Evolutionary conservation across 139 green algal genomes (phyloP), one percentile per base, ranked within the genome.

Genomic region (Chlamydomonas schloesseri): DNA sequence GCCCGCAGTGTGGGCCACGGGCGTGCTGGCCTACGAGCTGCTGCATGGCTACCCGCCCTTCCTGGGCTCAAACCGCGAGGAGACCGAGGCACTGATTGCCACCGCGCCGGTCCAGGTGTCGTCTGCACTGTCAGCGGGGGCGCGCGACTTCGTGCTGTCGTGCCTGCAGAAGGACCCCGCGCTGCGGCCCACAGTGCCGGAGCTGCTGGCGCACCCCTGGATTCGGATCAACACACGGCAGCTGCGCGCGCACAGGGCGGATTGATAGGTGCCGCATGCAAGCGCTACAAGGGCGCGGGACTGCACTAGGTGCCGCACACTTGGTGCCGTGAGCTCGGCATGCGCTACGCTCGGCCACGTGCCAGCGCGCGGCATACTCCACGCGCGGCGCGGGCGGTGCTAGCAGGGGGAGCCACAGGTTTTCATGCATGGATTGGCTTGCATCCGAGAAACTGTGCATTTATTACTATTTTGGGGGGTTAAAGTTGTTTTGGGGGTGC

Each of bases 11-110:
- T 93, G 90, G 90, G 90, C 88, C 26, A 84, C 83, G 0, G 90
- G 90, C 31, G 73, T 93, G 58, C 69, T 93, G 31, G 69, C 88
- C 5, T 93, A 87, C 46, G 90, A 93, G 81, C 71, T 93, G 70
- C 81, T 91, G 47, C 80, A 86, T 20, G 90, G 90, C 42, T 91
- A 82, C 78, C 83, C 88, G n/a, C 84, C 90, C 4, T 87, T 90
- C 72, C 80, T 78, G 1, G 81, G 80, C 5, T n/a, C 6, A 31
- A 73, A 36, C 14, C 80, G 80, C 13, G 80, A 77, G 31, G 80
- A 78, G 80, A 86, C 80, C 9, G 80, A 86, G 50, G 10, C 42
- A 33, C 80, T 78, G 13, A 86, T 86, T 31, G 10, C n/a, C 15
- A 47, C 33, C n/a, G 50, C 53, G 37, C 26, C 53, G 18, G 78